A percentile compares a stretch with the other conserved stretches of the same genome.
Conservation (phyloP, 2,329 filamentous ascomycete genomes). For the Nemania diffusa region DNA sequence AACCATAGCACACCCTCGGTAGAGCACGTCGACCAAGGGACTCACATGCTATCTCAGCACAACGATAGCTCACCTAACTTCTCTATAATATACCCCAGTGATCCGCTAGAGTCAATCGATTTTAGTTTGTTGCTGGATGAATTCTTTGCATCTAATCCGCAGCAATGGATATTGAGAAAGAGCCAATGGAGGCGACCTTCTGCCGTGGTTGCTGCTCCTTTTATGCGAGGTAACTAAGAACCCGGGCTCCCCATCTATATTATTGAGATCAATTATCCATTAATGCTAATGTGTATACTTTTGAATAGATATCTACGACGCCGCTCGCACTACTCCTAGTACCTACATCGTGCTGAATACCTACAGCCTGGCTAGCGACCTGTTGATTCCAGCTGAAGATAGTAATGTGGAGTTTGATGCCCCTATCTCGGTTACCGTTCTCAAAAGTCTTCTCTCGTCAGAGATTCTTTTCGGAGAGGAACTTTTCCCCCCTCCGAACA, state of each 20-base stretch:
- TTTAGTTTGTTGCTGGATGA: too few relatives aligned
- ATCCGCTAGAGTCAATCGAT: too few relatives aligned
- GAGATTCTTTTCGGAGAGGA: neutral
- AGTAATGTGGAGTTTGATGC: too few relatives aligned
- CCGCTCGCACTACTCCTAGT: neutral
- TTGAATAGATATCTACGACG: neutral
- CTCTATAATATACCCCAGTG: too few relatives aligned
- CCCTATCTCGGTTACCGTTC: neutral
- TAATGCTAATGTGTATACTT: neutral
- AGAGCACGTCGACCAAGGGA: too few relatives aligned
- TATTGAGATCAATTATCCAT: neutral
- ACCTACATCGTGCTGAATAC: neutral
- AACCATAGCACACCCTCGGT: too few relatives aligned
- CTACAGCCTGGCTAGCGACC: neutral
- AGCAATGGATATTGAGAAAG: too few relatives aligned
- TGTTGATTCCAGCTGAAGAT: neutral
- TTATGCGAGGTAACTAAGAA: slow-evolving; percentile 2
- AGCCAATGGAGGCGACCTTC: too few relatives aligned
- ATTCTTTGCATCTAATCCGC: too few relatives aligned
- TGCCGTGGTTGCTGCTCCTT: neutral
- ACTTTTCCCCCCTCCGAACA: neutral
- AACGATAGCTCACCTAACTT: too few relatives aligned
- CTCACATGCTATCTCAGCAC: too few relatives aligned
- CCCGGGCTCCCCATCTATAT: too few relatives aligned
- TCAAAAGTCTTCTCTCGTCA: neutral